These are phyloP conservation scores for Kodamaea nitidulidarum DNA, from an alignment of 805 yeast genomes.

Conservation along the genomic window DNA sequence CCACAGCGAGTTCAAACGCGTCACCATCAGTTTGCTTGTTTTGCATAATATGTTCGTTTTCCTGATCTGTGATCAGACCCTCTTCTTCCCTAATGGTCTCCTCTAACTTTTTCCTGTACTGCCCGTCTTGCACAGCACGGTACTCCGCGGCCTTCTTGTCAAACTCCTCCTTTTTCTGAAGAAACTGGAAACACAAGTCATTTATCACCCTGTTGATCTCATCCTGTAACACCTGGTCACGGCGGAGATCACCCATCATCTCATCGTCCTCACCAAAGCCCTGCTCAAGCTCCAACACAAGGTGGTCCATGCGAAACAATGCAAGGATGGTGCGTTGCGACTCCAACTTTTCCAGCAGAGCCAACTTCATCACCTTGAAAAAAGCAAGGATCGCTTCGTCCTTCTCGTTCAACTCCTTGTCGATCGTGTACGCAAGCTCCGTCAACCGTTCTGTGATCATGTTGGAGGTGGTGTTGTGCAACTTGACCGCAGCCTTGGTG, in stretches of 20 bases:
- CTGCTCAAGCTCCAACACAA: slow-evolving; percentile 24
- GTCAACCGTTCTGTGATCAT: slow-evolving; percentile 36
- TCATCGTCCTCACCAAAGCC: slow-evolving; percentile 13
- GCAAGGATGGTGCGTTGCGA: slow-evolving; percentile 27
- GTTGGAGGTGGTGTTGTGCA: slow-evolving; percentile 32
- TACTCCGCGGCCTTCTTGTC: slow-evolving; percentile 12
- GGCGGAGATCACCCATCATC: slow-evolving; percentile 18
- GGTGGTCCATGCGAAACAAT: slow-evolving; percentile 30
- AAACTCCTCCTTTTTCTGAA: slow-evolving; percentile 31
- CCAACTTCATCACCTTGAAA: slow-evolving; percentile 21
- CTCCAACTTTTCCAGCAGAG: slow-evolving; percentile 23
- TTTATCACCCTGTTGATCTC: slow-evolving; percentile 38
- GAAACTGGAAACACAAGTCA: slow-evolving; percentile 34
- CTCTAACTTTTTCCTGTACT: slow-evolving; percentile 9
- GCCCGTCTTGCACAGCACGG: slow-evolving; percentile 12
- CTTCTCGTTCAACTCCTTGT: slow-evolving; percentile 33
- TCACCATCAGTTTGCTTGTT: background rate
- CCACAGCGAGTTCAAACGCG: slow-evolving; percentile 19
- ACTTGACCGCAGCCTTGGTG: slow-evolving; percentile 31
- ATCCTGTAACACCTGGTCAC: slow-evolving; percentile 37
- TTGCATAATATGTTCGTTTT: background rate
- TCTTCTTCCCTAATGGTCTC: background rate
- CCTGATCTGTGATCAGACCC: slow-evolving; percentile 1
- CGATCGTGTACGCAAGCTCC: slow-evolving; percentile 35
- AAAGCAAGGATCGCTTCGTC: slow-evolving; percentile 30